Evolutionary conservation across 148 eudicot species (phyloP).

Genomic region (Spergularia marina): DNA sequence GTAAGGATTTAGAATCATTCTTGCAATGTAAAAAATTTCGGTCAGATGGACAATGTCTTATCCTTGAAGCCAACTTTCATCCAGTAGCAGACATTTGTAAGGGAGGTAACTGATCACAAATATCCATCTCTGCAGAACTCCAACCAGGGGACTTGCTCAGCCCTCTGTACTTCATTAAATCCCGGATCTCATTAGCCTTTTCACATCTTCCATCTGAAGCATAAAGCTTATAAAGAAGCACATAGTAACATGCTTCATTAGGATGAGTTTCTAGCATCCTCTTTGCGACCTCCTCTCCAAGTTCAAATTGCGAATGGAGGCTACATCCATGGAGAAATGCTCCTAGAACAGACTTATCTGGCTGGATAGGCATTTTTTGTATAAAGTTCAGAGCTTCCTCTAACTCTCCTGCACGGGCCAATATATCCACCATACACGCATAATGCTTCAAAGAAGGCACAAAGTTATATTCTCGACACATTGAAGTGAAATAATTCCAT

Average conservation of each 20-base stretch:
- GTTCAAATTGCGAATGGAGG: constrained; percentile 64
- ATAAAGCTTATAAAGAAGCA: constrained; percentile 55
- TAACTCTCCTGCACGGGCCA: constrained; percentile 69
- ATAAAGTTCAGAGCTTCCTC: constrained; percentile 73
- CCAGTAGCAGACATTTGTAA: constrained; percentile 18
- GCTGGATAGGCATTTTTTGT: constrained; percentile 49
- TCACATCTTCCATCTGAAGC: constrained; percentile 66
- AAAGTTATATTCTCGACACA: constrained; percentile 56
- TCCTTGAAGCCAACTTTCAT: neutral
- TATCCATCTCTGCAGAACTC: constrained; percentile 51
- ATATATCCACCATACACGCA: constrained; percentile 62
- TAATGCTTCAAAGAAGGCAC: constrained; percentile 72
- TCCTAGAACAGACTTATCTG: constrained; percentile 52
- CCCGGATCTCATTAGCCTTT: constrained; percentile 49
- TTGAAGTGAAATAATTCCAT: constrained; percentile 53
- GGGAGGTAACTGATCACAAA: constrained; percentile 23
- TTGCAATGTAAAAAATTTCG: neutral
- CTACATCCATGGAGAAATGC: constrained; percentile 84
- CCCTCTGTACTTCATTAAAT: constrained; percentile 61
- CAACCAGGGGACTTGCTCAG: constrained; percentile 62
- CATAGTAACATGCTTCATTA: constrained; percentile 65
- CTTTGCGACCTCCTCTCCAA: constrained; percentile 61
- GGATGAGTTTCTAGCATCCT: constrained; percentile 68
- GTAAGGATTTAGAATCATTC: neutral
- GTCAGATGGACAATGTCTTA: too few species aligned